These are phyloP conservation scores for Diaporthe citriasiana DNA, from an alignment of 2,329 filamentous ascomycete genomes.

Conservation along the genomic window DNA sequence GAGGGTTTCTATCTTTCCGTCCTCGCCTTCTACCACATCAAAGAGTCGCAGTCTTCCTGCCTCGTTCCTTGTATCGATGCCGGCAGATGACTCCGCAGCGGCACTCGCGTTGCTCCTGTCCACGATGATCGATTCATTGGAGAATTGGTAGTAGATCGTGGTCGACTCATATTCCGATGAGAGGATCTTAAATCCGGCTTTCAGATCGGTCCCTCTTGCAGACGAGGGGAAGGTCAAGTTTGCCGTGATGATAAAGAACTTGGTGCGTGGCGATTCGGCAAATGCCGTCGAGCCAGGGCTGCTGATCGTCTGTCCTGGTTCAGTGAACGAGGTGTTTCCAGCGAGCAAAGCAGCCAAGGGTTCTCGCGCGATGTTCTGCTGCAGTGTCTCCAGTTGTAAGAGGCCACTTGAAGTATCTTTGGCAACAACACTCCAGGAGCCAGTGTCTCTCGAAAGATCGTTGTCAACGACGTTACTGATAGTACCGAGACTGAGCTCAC, in stretches of 20 bases:
- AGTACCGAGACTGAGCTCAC: constrained; percentile 57
- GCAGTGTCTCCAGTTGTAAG: constrained; percentile 54
- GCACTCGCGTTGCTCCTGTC: constrained; percentile 58
- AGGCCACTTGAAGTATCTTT: constrained; percentile 49
- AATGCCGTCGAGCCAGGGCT: constrained; percentile 26
- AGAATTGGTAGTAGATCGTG: constrained; percentile 60
- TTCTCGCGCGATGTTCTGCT: constrained; percentile 57
- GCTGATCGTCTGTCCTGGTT: constrained; percentile 46
- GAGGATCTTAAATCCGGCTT: constrained; percentile 58
- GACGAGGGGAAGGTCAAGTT: constrained; percentile 54
- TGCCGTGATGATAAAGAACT: constrained; percentile 56
- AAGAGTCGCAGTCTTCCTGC: constrained; percentile 57
- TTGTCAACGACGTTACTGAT: constrained; percentile 58
- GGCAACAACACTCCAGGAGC: constrained; percentile 54
- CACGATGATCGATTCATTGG: constrained; percentile 58
- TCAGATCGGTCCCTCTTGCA: constrained; percentile 52
- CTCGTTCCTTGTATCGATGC: constrained; percentile 55
- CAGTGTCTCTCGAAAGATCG: constrained; percentile 54
- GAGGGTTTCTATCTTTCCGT: constrained; percentile 53
- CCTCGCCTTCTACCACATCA: constrained; percentile 51
- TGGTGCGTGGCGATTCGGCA: constrained; percentile 46
- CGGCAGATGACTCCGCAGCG: constrained; percentile 54
- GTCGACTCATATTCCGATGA: constrained; percentile 57
- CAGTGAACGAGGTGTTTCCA: constrained; percentile 45
- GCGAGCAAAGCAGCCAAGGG: constrained; percentile 51